Evolutionary conservation across 1,139 yeast genomes (phyloP), one percentile per base, ranked within the genome.

Genomic region (Nakaseomyces nivariensis): DNA sequence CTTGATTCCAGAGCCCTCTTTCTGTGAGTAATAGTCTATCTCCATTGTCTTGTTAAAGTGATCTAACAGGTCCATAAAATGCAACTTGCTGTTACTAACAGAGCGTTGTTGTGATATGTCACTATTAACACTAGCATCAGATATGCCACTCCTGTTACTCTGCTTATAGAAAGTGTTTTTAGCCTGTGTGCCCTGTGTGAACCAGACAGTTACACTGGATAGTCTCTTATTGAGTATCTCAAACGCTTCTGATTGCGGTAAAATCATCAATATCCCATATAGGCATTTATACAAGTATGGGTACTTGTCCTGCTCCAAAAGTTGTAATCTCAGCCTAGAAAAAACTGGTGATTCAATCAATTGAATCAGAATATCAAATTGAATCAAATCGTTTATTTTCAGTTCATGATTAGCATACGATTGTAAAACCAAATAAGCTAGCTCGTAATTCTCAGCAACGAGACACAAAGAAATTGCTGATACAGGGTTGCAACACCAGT

Each of bases 231-330:
- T 83, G 55, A 94, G 73, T 0, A 86, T 81, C 25, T 78, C 81
- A 66, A 88, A 94, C 0, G 98, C 96, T n/a, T 88, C 78, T 0
- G 97, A 87, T 64, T 94, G 99, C 0, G 99, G 99, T 49, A 94
- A 70, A 5, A 94, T 75, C 99, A 94, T 94, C 52, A 94, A 72
- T 46, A 94, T 76, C 1, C 98, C 98, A 63, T 89, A 94, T 32
- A 94, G 74, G 46, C 96, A 85, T 63, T 89, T 88, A 74, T 85
- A 87, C 42, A 94, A 70, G 60, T 77, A 85, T 0, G 95, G 96
- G 62, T 86, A 78, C 58, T 78, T 80, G 48, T 83, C 88, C 0
- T 96, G 97, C 62, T 89, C 96, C 49, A 94, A 71, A 27, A 94
- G 71, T 66, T 92, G 97, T 54, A 94, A 71, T 54, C 99, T 76